These are phyloP conservation scores for Starmerella scarabaei DNA, from an alignment of 805 yeast genomes.

Conservation along the genomic window DNA sequence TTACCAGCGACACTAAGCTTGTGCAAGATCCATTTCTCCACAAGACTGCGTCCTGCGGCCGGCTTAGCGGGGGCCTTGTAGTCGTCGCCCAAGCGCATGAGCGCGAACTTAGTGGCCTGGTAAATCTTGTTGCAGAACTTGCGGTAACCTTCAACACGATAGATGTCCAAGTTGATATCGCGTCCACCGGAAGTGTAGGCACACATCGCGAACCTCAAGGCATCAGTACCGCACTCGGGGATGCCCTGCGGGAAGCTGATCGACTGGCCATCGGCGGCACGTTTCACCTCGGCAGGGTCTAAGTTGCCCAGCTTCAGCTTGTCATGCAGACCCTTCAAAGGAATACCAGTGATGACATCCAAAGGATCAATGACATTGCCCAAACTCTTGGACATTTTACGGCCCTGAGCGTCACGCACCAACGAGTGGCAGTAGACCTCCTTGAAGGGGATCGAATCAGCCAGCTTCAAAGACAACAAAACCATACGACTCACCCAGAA, in stretches of 20 bases:
- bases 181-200: conserved; percentile 98
- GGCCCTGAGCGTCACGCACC: conserved; percentile 97
- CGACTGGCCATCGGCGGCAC: conserved; percentile 78
- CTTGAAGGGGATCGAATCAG: conserved; percentile 82
- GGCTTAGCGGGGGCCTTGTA: conserved; percentile 66
- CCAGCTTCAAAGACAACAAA: conserved; percentile 74
- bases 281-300: conserved; percentile 76
- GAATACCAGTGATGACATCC: conserved; percentile 83
- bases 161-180: conserved; percentile 89
- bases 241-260: conserved; percentile 90
- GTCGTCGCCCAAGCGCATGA: conserved; percentile 82
- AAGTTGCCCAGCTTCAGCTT: conserved; percentile 71
- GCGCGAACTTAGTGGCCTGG: conserved; percentile 95
- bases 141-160: conserved; percentile 97
- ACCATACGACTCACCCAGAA: conserved; percentile 99
- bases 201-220: conserved; percentile 93
- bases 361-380: conserved; percentile 95
- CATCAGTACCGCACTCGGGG: conserved; percentile 99
- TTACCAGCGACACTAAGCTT: conserved; percentile 61
- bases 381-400: conserved; percentile 92
- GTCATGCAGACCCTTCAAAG: conserved; percentile 64
- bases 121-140: conserved; percentile 98
- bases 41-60: conserved; percentile 69
- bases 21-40: conserved; percentile 93
- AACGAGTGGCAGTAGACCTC: conserved; percentile 97